Base-by-base conservation (phyloP, 352 stramenopile species). In the Pythium angustatum region DNA sequence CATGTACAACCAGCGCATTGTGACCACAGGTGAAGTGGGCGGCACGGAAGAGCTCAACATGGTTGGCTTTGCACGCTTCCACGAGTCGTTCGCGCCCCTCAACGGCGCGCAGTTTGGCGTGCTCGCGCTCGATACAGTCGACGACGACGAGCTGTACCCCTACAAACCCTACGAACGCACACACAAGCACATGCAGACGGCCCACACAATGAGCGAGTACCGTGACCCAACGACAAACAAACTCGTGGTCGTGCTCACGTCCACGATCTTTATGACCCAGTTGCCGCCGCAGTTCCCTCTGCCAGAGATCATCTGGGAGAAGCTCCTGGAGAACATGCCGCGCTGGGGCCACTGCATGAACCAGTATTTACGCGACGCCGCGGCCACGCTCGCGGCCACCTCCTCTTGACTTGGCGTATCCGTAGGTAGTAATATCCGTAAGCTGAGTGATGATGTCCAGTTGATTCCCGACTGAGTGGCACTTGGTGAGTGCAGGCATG, bases 121-220 rank as follows among this genome's bases (percentile, higher is more conserved):
- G 22, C 52, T 79, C 12, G 55, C 69, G 6, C 61, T 66, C 3
- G 68, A 81, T 38, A 62, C 40, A 2, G 76, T 86, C 22, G 74
- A 83, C 28, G 57, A 70, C 12, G 75, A 86, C 59, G 73, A 78
- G 26, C 33, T 86, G 41, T 73, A 83, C 26, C 77, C 75, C 26
- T 83, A 83, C 61, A 21, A 30, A 5, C 60, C 68, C 21, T 8
- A 26, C 2, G 41, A 76, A 50, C 69, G 64, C 58, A 56, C 50
- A n/a, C 41, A 36, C 4, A 58, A 65, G 19, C 36, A 65, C 36
- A 2, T 58, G 2, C 57, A 64, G 34, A 21, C 33, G 7, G 28
- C 24, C 19, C 34, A 57, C 33, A 31, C 50, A 19, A 27, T 57
- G 10, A 40, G 33, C 19, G 44, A 64, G 21, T 27, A 27, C 22